A percentile compares a stretch with the other conserved stretches of the same genome.
These are phyloP conservation scores for Andrographis paniculata DNA, from an alignment of 305 asterid species.

Conservation along the genomic window DNA sequence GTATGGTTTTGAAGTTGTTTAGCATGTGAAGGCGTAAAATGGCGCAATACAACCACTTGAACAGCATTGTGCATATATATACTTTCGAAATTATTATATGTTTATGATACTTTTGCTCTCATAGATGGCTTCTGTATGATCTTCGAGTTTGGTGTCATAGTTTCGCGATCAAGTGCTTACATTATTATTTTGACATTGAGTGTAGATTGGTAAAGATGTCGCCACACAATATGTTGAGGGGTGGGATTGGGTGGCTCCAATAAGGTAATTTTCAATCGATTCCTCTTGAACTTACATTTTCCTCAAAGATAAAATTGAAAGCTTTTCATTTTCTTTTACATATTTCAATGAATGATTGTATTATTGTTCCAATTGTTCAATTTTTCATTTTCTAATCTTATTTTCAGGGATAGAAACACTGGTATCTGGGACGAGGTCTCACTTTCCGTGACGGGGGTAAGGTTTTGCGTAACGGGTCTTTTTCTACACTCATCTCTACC, in stretches of 20 bases:
- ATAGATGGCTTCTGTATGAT: too few species aligned
- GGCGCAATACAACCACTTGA: too few species aligned
- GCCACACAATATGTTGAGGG: constrained; percentile 96
- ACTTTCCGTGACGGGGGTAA: constrained; percentile 83
- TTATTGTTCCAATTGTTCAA: constrained; percentile 6
- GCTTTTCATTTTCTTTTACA: constrained; percentile 10
- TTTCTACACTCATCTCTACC: not conserved
- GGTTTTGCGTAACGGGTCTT: constrained; percentile 18
- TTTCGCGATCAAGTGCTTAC: too few species aligned
- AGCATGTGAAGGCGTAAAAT: too few species aligned
- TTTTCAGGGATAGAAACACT: constrained; percentile 91
- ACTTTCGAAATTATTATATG: too few species aligned
- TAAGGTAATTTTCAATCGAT: constrained; percentile 72
- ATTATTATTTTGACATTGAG: constrained; percentile 11
- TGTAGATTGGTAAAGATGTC: constrained; percentile 91
- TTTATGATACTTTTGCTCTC: too few species aligned
- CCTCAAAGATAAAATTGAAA: not conserved
- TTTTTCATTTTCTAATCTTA: not conserved
- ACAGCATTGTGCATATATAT: too few species aligned
- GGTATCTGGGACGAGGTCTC: constrained; percentile 99
- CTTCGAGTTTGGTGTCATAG: too few species aligned
- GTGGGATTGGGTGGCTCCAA: constrained; percentile 99
- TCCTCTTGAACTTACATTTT: too few species aligned
- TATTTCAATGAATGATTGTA: constrained; percentile 7
- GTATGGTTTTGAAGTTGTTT: not conserved